Percentiles rank a stretch among this genome's conserved stretches.
phyloP scores from a whole-genome alignment of 768 basidiomycete species.

The Phlegmacium glaucopus region DNA sequence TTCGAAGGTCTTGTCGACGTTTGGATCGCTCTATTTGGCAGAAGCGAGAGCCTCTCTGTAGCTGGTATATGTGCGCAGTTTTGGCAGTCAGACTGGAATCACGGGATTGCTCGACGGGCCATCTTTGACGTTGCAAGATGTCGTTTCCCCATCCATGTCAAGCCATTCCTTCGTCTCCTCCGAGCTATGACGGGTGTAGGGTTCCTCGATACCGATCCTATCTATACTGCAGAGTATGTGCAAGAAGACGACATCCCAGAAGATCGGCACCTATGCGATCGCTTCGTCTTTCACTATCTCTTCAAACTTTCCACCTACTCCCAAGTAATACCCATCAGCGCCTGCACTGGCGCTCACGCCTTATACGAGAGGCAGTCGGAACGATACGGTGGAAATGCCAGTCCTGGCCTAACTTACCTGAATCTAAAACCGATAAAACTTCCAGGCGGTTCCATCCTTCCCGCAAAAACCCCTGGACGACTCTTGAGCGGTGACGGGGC shows the following conservation, averaged over 20 bases:
- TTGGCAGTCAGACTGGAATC: slow-evolving; percentile 77
- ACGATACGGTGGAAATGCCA: slow-evolving; percentile 48
- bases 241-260: slow-evolving; percentile 37
- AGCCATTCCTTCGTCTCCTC: slow-evolving; percentile 66
- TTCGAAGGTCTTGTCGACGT: slow-evolving; percentile 69
- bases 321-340: slow-evolving; percentile 61
- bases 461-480: slow-evolving; percentile 61
- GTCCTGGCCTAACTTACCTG: slow-evolving; percentile 53
- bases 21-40: slow-evolving; percentile 78
- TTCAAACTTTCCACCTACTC: slow-evolving; percentile 69
- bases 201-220: slow-evolving; percentile 70
- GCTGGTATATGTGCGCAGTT: slow-evolving; percentile 74
- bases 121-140: slow-evolving; percentile 80
- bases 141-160: slow-evolving; percentile 79
- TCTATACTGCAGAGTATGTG: slow-evolving; percentile 50
- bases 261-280: slow-evolving; percentile 57
- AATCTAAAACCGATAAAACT: slow-evolving; percentile 67
- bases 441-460: slow-evolving; percentile 74
- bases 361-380: slow-evolving; percentile 68
- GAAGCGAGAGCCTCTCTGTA: slow-evolving; percentile 64
- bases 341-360: slow-evolving; percentile 65
- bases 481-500: slow-evolving; percentile 71
- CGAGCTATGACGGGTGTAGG: slow-evolving; percentile 76
- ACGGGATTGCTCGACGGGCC: slow-evolving; percentile 65
- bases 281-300: slow-evolving; percentile 76